A percentile compares a stretch with the other conserved stretches of the same genome.
phyloP scores from a whole-genome alignment of 2,329 filamentous ascomycete genomes.

The Penicillium freii region DNA sequence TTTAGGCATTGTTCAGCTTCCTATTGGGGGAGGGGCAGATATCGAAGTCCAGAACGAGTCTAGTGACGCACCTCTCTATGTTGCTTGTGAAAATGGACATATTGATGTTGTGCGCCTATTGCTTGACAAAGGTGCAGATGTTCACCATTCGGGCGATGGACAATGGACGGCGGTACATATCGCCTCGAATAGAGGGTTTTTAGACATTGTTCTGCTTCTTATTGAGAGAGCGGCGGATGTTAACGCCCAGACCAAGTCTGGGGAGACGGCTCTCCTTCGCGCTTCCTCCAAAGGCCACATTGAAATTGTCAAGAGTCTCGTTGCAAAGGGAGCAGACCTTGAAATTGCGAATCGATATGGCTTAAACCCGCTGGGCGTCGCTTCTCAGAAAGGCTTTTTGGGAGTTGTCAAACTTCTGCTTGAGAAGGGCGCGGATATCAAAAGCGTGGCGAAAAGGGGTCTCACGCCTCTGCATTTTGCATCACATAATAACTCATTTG shows the following conservation, averaged over 20 bases:
- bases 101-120: no score
- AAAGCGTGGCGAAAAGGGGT: neutral
- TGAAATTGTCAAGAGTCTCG: neutral
- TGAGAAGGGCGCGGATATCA: neutral
- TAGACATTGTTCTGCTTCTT: no score
- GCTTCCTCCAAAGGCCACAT: no score
- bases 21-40: neutral
- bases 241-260: no score
- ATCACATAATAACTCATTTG: no score
- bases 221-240: no score
- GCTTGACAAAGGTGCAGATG: no score
- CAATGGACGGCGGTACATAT: no score
- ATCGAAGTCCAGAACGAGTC: neutral
- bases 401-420: neutral
- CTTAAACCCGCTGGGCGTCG: neutral
- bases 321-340: neutral
- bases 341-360: neutral
- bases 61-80: neutral
- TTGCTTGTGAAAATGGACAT: no score
- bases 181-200: no score
- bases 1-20: neutral
- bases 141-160: no score
- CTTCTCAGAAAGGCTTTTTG: neutral
- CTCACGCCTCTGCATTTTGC: neutral
- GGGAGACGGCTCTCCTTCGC: no score